These are phyloP conservation scores for Metahyphopichia silvanorum DNA, from an alignment of 805 yeast species.

Conservation along the genomic window DNA sequence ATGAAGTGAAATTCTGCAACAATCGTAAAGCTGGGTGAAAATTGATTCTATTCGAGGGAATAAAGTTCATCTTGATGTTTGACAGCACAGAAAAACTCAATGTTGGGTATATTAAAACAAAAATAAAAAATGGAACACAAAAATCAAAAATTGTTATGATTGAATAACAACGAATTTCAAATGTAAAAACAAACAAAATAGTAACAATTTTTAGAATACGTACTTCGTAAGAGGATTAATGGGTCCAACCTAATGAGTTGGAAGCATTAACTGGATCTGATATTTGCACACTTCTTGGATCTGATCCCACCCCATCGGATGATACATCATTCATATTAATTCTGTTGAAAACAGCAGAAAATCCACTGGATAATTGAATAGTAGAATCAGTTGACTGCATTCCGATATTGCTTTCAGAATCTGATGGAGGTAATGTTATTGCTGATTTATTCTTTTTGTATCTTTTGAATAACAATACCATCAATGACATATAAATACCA, in stretches of 20 bases:
- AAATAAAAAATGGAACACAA: too few species aligned
- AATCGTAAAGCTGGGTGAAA: too few species aligned
- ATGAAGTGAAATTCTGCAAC: too few species aligned
- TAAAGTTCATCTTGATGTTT: too few species aligned
- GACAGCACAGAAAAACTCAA: too few species aligned
- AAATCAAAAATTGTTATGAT: too few species aligned
- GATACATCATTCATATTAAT: slow-evolving; percentile 6
- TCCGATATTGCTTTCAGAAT: slow-evolving; percentile 35
- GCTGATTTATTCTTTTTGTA: slow-evolving; percentile 41
- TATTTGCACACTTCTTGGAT: slow-evolving; percentile 43
- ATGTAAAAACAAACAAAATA: too few species aligned
- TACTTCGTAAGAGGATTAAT: too few species aligned
- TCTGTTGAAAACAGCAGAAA: slow-evolving; percentile 27
- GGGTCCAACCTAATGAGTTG: slow-evolving; percentile 69
- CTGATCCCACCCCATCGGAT: slow-evolving; percentile 8
- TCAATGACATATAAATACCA: slow-evolving; percentile 55
- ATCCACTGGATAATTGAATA: slow-evolving; percentile 16
- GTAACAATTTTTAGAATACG: too few species aligned
- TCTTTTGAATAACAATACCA: slow-evolving; percentile 53
- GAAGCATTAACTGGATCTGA: slow-evolving; percentile 69
- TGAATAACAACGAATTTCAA: too few species aligned
- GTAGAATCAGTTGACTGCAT: slow-evolving; percentile 13
- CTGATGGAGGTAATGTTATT: slow-evolving; percentile 38
- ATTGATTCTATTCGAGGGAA: too few species aligned
- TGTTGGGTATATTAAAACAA: too few species aligned